A percentile compares a stretch with the other conserved stretches of the same genome.
Conservation (phyloP, 1,284 basidiomycete genomes). For the Austropuccinia psidii region DNA sequence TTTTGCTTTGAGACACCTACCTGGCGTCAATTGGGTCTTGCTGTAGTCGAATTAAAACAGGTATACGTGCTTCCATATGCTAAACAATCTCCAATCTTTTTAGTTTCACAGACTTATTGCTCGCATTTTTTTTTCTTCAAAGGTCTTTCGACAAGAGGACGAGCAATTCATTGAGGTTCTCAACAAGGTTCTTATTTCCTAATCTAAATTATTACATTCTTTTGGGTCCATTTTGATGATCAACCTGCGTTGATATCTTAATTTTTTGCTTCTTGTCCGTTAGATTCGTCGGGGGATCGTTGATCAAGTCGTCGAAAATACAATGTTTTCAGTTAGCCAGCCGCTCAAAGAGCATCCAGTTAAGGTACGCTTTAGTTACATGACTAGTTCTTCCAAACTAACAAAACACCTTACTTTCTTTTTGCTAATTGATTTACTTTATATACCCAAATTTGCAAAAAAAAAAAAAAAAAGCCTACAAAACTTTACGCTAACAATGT, state of each 20-base stretch:
- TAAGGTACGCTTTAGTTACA: constrained; percentile 37
- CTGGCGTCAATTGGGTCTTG: not conserved
- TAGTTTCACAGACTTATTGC: not conserved
- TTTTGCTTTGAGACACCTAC: constrained; percentile 31
- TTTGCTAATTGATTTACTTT: not conserved
- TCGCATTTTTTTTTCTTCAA: not conserved
- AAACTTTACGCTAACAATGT: constrained; percentile 39
- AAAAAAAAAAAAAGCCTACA: constrained; percentile 40
- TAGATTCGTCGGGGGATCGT: constrained; percentile 40
- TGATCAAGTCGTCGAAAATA: constrained; percentile 37
- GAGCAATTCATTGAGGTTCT: constrained; percentile 40
- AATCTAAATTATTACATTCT: not conserved
- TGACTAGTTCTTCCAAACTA: not conserved
- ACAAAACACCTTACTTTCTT: not conserved
- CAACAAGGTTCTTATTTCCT: constrained; percentile 36
- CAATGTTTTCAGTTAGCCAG: constrained; percentile 38
- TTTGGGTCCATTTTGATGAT: not conserved
- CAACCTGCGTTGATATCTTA: not conserved
- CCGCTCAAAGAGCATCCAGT: constrained; percentile 23
- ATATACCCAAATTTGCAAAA: no score
- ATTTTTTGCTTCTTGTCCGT: not conserved
- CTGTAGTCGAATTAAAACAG: not conserved
- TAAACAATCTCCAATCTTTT: not conserved
- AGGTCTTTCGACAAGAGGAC: constrained; percentile 42
- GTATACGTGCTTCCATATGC: not conserved